A percentile compares a stretch with the other conserved stretches of the same genome.
These are phyloP conservation scores for Tuber microsphaerosporum DNA, from an alignment of 495 filamentous ascomycete species.

Conservation along the genomic window DNA sequence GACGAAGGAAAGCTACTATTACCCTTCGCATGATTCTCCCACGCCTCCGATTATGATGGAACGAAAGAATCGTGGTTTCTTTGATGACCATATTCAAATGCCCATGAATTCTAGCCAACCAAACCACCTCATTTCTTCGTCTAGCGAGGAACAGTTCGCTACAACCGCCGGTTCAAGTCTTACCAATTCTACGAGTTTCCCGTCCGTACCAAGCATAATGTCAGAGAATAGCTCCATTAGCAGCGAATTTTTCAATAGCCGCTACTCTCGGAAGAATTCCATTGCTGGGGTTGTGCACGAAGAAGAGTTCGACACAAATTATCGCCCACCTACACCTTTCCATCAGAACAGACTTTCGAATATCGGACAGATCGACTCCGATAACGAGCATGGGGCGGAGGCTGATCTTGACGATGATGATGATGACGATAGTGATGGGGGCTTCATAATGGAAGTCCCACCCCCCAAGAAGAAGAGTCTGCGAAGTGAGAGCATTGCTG, in stretches of 20 bases:
- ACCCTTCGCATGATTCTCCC: slow-evolving; percentile 24
- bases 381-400: slow-evolving; percentile 31
- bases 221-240: slow-evolving; percentile 39
- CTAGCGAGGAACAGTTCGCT: slow-evolving; percentile 38
- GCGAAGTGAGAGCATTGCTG: slow-evolving; percentile 29
- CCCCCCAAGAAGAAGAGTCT: slow-evolving; percentile 4
- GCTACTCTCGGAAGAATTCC: slow-evolving; percentile 37
- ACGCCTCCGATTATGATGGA: slow-evolving; percentile 34
- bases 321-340: slow-evolving; percentile 30
- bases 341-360: slow-evolving; percentile 13
- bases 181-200: slow-evolving; percentile 40
- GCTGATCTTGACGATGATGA: slow-evolving; percentile 28
- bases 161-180: slow-evolving; percentile 40
- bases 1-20: slow-evolving; percentile 28
- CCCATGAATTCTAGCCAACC: slow-evolving; percentile 4
- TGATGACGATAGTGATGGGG: slow-evolving; percentile 34
- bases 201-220: slow-evolving; percentile 34
- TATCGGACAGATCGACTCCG: slow-evolving; percentile 21
- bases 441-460: slow-evolving; percentile 29
- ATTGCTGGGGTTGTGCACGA: slow-evolving; percentile 32
- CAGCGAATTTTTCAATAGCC: slow-evolving; percentile 35
- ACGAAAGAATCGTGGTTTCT: slow-evolving; percentile 25
- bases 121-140: slow-evolving; percentile 32
- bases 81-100: slow-evolving; percentile 23
- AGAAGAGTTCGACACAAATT: slow-evolving; percentile 25